Base-by-base conservation (phyloP, 1,139 yeast genomes). In the Scheffersomyces segobiensis region DNA sequence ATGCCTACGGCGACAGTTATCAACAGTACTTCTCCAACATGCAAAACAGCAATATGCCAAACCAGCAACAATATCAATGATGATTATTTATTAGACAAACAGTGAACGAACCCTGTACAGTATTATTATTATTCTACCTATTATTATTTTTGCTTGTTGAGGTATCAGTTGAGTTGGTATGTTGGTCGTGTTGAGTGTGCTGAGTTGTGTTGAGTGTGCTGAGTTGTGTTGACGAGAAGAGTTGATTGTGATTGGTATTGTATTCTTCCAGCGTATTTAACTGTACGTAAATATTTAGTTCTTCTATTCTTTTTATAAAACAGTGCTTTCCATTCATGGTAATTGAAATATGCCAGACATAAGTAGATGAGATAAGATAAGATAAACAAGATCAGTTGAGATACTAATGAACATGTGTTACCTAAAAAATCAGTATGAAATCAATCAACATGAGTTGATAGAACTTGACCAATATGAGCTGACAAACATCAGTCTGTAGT, bases 11-110 rank as follows among this genome's bases (percentile, higher is more conserved):
- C 53, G 76, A 73, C 61, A 70, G 77, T 22, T 84, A 84, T 65
- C 87, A 85, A 69, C 87, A 84, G 63, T 86, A 85, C 70, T 86
- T 85, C 69, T 81, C 84, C 64, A 85, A 81, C 66, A 81, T 84
- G 73, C 85, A 82, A 66, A 78, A 79, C 63, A 80, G 80, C 53
- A 79, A 77, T 68, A 72, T 79, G 62, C 83, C 80, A 55, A 80
- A 79, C 69, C 82, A 78, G 54, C 82, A 78, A 65, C 81, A 78
- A 65, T 76, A 77, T 58, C 81, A 78, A 60, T 77, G 50, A 48
- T 32, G 26, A 21, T 47, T 48, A 48, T 48, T 48, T 48, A 48
- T 48, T 48, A 48, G 50, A 48, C 21, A 22, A 48, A 48, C 26
- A 48, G 24, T 20, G 46, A 32, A 18, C 50, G 19, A 50, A 52